phyloP scores from a whole-genome alignment of 1,284 basidiomycete species.

The Schizopora paradoxa region DNA sequence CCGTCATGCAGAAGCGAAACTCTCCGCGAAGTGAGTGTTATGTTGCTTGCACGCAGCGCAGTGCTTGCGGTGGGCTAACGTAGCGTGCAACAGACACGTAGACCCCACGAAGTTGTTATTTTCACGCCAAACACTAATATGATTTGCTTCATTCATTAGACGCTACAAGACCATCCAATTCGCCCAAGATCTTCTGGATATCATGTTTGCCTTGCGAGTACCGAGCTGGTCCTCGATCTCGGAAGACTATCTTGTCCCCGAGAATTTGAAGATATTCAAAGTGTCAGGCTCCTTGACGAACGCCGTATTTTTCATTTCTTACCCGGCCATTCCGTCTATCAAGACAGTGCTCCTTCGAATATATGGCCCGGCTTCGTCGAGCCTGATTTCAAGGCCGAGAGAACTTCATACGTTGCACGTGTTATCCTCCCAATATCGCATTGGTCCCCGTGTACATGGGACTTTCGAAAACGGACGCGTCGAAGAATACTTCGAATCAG shows the following conservation, averaged over 20 bases:
- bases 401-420: conserved; percentile 85
- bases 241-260: conserved; percentile 34
- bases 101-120: conserved; percentile 20
- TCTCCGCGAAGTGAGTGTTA: conserved; percentile 71
- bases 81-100: conserved; percentile 19
- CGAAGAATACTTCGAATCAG: conserved; percentile 90
- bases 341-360: conserved; percentile 80
- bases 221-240: conserved; percentile 45
- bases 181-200: conserved; percentile 49
- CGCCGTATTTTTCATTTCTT: conserved; percentile 89
- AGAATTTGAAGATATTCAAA: conserved; percentile 62
- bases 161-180: conserved; percentile 62
- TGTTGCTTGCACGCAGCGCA: no score
- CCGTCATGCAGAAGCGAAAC: conserved; percentile 49
- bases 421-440: conserved; percentile 78
- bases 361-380: conserved; percentile 82
- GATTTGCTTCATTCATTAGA: conserved; percentile 34
- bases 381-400: conserved; percentile 77
- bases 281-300: conserved; percentile 93
- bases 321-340: conserved; percentile 42
- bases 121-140: no score
- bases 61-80: conserved; percentile 17
- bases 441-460: conserved; percentile 89
- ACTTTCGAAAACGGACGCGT: conserved; percentile 91
- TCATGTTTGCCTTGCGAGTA: conserved; percentile 48